A percentile compares a stretch with the other conserved stretches of the same genome.
Evolutionary conservation across 306 rosid species (phyloP).

Genomic region (Prosopis cineraria): DNA sequence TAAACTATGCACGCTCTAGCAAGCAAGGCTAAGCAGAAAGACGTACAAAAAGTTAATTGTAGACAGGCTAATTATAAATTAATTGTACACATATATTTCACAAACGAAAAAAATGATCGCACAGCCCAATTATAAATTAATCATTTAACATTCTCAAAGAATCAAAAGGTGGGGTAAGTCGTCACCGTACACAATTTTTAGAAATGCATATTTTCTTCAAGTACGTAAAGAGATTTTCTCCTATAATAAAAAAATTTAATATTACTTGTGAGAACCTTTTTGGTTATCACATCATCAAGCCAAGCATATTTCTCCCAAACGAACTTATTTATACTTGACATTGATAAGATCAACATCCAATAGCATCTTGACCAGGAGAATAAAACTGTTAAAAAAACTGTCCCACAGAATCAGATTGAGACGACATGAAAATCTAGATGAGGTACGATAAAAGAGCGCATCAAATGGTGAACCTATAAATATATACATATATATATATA

Average conservation of each 20-base stretch:
- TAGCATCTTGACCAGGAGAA: slow-evolving; percentile 42
- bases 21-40: slow-evolving; percentile 14
- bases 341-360: slow-evolving; percentile 1
- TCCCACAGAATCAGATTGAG: slow-evolving; percentile 54
- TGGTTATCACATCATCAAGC: slow-evolving; percentile 32
- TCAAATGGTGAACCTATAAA: slow-evolving; percentile 19
- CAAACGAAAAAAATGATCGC: neutral
- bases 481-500: too few species aligned
- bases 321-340: neutral
- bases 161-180: neutral
- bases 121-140: neutral
- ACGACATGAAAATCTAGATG: slow-evolving; percentile 50
- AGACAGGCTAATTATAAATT: too few species aligned
- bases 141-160: neutral
- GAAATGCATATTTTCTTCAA: neutral
- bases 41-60: too few species aligned
- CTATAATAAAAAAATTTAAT: neutral
- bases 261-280: neutral
- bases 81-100: neutral
- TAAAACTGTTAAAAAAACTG: slow-evolving; percentile 31
- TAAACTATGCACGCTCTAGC: neutral
- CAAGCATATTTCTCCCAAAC: slow-evolving; percentile 31
- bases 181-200: neutral
- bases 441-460: slow-evolving; percentile 39
- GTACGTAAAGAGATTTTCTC: neutral